Conservation (phyloP, 1,139 yeast genomes). For the Blastobotrys arbuscula region DNA sequence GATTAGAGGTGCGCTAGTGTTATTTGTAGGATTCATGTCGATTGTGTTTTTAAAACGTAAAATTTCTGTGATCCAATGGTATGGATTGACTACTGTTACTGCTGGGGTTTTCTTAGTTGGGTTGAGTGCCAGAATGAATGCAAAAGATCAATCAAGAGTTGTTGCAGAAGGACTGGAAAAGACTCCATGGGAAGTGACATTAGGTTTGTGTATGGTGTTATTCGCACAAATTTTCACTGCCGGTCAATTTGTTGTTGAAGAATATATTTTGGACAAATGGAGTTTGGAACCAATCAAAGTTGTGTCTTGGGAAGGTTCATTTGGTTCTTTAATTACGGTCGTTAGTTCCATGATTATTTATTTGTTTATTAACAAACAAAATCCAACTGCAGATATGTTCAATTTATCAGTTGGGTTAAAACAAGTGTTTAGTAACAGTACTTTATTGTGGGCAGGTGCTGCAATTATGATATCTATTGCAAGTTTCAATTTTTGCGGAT, state of each 20-base stretch:
- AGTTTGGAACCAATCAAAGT: conserved; percentile 57
- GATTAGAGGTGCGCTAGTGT: conserved; percentile 73
- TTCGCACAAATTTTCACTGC: conserved; percentile 66
- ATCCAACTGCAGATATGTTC: conserved; percentile 45
- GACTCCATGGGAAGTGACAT: conserved; percentile 28
- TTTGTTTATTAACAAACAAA: conserved; percentile 36
- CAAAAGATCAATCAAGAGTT: conserved; percentile 12
- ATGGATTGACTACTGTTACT: conserved; percentile 53
- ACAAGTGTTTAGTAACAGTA: conserved; percentile 43
- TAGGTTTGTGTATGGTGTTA: conserved; percentile 57
- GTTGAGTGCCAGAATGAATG: conserved; percentile 46
- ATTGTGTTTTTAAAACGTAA: conserved; percentile 54
- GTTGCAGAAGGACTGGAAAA: conserved; percentile 20
- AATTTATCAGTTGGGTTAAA: conserved; percentile 49
- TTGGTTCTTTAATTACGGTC: conserved; percentile 49
- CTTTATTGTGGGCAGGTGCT: conserved; percentile 48
- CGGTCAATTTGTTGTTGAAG: conserved; percentile 73
- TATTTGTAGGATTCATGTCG: conserved; percentile 71
- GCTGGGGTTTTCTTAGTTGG: conserved; percentile 72
- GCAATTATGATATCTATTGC: conserved; percentile 70
- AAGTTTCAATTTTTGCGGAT: conserved; percentile 67
- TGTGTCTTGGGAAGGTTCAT: conserved; percentile 73
- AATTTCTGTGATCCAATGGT: conserved; percentile 64
- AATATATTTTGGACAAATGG: conserved; percentile 52
- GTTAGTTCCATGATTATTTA: conserved; percentile 41